Evolutionary conservation across 441 rosid species (phyloP), one percentile per base, ranked within the genome.

Genomic region (Omphalea diandra): DNA sequence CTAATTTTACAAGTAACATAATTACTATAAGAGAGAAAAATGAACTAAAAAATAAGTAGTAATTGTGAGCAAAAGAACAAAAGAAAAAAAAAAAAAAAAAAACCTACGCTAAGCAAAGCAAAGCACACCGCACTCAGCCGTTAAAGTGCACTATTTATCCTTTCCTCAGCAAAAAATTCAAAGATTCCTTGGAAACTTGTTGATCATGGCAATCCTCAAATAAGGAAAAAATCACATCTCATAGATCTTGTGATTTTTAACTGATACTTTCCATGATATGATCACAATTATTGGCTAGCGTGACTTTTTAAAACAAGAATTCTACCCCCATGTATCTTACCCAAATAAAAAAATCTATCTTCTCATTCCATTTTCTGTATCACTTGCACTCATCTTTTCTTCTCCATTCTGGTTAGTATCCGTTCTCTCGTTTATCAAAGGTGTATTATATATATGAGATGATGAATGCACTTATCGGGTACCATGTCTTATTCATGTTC

Each of bases 161-260:
- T 36, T 40, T 67, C 40, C 38, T 17, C 44, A 20, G 72, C 63
- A 67, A 66, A 73, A 66, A 49, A 31, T 52, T 55, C 26, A 63
- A 77, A 74, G 80, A 76, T 67, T 53, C 63, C 58, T 24, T 18
- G 44, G 67, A 50, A 76, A 55, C 71, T 59, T 70, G 44, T 66
- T 69, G 33, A 38, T 27, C 1, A 29, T 69, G 65, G 38, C 53
- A 57, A 56, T 55, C 49, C 41, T 60, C 66, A 50, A 50, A 32
- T 71, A 60, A 11, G 77, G 80, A 71, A 76, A 74, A 74, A 50
- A 76, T 76, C 71, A 66, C 65, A 62, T 61, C 65, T 65, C 29
- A 4, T 54, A 74, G 81, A 76, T 78, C 65, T 76, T 70, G 64
- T 38, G 73, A 62, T 74, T 14, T 50, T 54, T 35, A 71, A 70